phyloP scores from a whole-genome alignment of 805 yeast species.

The Candida rishiriensis region DNA sequence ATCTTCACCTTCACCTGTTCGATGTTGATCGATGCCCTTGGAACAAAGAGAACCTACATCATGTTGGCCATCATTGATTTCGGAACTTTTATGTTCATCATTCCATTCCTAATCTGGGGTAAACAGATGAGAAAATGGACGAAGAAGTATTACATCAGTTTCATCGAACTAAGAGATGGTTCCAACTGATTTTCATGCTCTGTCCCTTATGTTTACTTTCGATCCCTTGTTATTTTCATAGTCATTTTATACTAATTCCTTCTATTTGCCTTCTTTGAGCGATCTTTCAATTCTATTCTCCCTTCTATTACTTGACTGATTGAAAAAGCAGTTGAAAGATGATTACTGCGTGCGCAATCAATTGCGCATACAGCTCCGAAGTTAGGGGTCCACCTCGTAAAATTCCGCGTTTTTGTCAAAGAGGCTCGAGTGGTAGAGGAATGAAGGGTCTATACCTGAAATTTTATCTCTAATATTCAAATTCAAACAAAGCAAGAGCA shows the following conservation, averaged over 20 bases:
- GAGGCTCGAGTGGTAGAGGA: no score
- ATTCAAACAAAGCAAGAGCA: no score
- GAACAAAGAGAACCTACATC: conserved; percentile 55
- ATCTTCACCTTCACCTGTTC: conserved; percentile 65
- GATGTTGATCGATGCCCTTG: conserved; percentile 51
- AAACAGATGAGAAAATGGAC: conserved; percentile 46
- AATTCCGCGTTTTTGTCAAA: no score
- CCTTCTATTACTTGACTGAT: not conserved
- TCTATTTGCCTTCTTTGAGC: not conserved
- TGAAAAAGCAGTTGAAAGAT: no score
- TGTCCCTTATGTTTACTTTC: no score
- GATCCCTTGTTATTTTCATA: no score
- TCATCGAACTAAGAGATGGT: conserved; percentile 51
- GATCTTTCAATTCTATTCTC: not conserved
- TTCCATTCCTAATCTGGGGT: conserved; percentile 37
- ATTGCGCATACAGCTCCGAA: no score
- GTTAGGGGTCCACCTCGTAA: no score
- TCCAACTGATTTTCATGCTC: conserved; percentile 4
- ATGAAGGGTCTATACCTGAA: no score
- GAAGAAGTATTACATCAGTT: conserved; percentile 47
- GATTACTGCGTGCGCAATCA: no score
- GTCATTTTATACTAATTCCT: not conserved
- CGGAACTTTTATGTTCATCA: conserved; percentile 43
- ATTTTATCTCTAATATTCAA: no score
- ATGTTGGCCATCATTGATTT: conserved; percentile 58